A percentile compares a stretch with the other conserved stretches of the same genome.
phyloP scores from a whole-genome alignment of 1,284 basidiomycete genomes.

The Naganishia sp. region DNA sequence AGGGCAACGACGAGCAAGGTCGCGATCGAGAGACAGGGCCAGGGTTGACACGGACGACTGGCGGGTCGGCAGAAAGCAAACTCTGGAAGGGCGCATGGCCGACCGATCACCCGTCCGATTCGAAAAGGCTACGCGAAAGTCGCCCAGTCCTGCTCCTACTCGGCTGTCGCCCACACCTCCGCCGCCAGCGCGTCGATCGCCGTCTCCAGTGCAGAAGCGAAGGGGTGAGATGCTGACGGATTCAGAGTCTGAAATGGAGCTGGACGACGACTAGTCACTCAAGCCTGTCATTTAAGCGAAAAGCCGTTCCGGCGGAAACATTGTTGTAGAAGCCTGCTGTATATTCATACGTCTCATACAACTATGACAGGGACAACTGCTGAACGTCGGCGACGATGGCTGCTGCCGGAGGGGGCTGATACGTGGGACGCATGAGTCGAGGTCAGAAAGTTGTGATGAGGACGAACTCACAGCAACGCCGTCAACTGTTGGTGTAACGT shows the following conservation, averaged over 20 bases:
- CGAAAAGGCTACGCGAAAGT: constrained; percentile 11
- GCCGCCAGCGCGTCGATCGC: not conserved
- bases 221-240: constrained; percentile 22
- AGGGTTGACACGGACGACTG: constrained; percentile 17
- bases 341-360: not conserved
- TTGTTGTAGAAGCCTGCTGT: not conserved
- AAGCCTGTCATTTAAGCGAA: not conserved
- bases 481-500: constrained; percentile 18
- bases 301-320: not conserved
- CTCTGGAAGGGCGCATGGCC: constrained; percentile 8
- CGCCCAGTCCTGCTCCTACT: constrained; percentile 9
- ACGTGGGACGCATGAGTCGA: not conserved
- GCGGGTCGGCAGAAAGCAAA: constrained; percentile 12
- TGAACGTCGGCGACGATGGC: constrained; percentile 5
- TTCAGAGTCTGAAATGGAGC: constrained; percentile 28
- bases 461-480: constrained; percentile 17
- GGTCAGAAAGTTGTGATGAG: not conserved
- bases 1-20: constrained; percentile 19
- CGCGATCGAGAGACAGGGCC: constrained; percentile 21
- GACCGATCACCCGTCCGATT: constrained; percentile 20
- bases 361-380: not conserved
- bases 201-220: constrained; percentile 1
- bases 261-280: constrained; percentile 22
- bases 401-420: not conserved
- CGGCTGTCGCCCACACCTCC: constrained; percentile 5